Evolutionary conservation across 2,329 filamentous ascomycete species (phyloP), one percentile per base, ranked within the genome.

Genomic region (Apiospora arundinis): DNA sequence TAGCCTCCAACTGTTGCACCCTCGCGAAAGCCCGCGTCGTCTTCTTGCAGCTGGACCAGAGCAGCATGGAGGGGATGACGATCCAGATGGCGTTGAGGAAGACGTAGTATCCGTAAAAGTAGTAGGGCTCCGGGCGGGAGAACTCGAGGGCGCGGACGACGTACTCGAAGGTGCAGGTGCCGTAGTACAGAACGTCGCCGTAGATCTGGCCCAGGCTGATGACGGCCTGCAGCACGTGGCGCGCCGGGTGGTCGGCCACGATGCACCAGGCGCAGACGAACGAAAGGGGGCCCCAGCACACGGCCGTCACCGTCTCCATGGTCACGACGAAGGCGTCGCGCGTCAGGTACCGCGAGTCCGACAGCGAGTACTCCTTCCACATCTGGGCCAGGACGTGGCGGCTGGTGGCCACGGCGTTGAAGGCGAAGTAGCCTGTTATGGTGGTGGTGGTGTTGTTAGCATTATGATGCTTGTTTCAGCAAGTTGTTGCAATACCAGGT

Each of bases 311-410:
- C 70, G 84, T 81, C 78, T 89, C 87, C 86, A 89, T 89, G 74
- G 83, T 84, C n/a, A 88, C 81, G n/a, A 87, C 79, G 74, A 89
- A 89, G 25, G 85, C 76, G 75, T 89, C 86, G 18, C 81, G 82
- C 1, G 84, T 87, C 63, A 89, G 80, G 76, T 89, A 89, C 73
- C 88, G 85, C 3, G 86, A 88, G 77, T 89, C 88, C 11, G 86
- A 87, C 46, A 88, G 82, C 2, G 88, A 83, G 79, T 89, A 89
- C 74, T 89, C 87, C 76, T 89, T 89, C 87, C 88, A 89, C 1
- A 88, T 80, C 77, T 89, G 86, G 42, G 83, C 87, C 66, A 89
- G 85, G 45, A 88, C 74, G 74, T 84, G 79, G 40, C 77, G 77
- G 45, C 77, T 78, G 46, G 80, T 75, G 45, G 82, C 82, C 75